Percentiles rank a stretch among this genome's conserved stretches.
These are phyloP conservation scores for Alternaria tenuissima DNA, from an alignment of 2,329 filamentous ascomycete species.

Conservation along the genomic window DNA sequence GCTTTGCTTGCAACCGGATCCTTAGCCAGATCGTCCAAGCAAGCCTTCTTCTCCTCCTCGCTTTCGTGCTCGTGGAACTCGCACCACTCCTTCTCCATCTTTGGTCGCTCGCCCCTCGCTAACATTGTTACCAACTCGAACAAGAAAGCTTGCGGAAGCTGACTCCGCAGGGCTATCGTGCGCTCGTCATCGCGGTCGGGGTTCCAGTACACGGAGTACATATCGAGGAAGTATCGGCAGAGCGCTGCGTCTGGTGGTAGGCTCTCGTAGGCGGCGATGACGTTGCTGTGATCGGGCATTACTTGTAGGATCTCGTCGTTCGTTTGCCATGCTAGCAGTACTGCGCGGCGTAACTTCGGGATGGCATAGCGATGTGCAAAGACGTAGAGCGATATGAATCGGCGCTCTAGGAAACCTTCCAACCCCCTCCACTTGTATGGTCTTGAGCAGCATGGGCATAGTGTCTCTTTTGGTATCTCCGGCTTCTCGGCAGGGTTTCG, in stretches of 20 bases:
- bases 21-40: conserved; percentile 42
- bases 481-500: conserved; percentile 45
- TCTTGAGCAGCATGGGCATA: conserved; percentile 47
- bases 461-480: conserved; percentile 46
- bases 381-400: conserved; percentile 47
- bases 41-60: conserved; percentile 44
- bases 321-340: conserved; percentile 46
- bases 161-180: conserved; percentile 40
- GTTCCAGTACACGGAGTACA: conserved; percentile 50
- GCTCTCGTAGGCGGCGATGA: conserved; percentile 45
- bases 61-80: conserved; percentile 48
- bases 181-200: conserved; percentile 45
- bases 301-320: conserved; percentile 49
- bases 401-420: conserved; percentile 49
- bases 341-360: conserved; percentile 41
- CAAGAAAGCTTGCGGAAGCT: conserved; percentile 46
- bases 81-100: conserved; percentile 49
- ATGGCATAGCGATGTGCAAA: conserved; percentile 47
- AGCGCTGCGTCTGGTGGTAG: conserved; percentile 42
- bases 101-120: conserved; percentile 44
- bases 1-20: conserved; percentile 43
- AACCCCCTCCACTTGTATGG: conserved; percentile 49
- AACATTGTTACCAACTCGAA: conserved; percentile 47
- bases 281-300: conserved; percentile 50
- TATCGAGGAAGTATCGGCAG: conserved; percentile 48